phyloP scores from a whole-genome alignment of 306 rosid species.

The Albizia julibrissin region DNA sequence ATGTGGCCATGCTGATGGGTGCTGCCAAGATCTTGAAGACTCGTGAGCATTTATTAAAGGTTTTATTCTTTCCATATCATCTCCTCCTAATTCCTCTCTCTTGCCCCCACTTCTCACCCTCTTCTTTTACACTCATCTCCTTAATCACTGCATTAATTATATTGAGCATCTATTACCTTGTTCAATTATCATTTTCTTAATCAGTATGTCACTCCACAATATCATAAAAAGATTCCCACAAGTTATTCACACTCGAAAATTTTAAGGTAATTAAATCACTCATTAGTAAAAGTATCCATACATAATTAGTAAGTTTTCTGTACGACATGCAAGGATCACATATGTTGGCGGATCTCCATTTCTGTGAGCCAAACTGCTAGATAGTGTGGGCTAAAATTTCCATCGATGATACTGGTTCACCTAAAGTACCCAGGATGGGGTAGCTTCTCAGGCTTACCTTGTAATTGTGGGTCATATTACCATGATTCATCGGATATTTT shows the following conservation, averaged over 20 bases:
- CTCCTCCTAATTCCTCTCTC: neutral
- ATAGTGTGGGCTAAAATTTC: neutral
- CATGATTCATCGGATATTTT: neutral
- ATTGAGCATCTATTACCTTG: neutral
- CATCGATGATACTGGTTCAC: neutral
- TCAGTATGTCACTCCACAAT: neutral
- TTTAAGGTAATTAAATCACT: neutral
- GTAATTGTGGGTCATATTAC: neutral
- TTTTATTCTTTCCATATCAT: conserved; percentile 5
- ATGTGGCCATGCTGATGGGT: conserved; percentile 93
- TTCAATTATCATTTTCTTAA: neutral
- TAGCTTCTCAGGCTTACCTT: neutral
- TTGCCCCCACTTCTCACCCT: neutral
- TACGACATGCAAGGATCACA: neutral
- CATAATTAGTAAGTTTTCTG: neutral
- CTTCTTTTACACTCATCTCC: neutral
- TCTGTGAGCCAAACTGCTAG: neutral
- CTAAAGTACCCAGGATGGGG: neutral
- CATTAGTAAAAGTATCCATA: neutral
- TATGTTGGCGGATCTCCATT: neutral
- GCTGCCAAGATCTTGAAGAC: conserved; percentile 91
- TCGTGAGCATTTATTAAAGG: conserved; percentile 90
- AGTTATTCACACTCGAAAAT: no score
- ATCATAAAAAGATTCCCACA: neutral
- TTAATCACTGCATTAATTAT: neutral